Evolutionary conservation across 345 rosid genomes (phyloP), one percentile per base, ranked within the genome.

Genomic region (Brassica nigra): DNA sequence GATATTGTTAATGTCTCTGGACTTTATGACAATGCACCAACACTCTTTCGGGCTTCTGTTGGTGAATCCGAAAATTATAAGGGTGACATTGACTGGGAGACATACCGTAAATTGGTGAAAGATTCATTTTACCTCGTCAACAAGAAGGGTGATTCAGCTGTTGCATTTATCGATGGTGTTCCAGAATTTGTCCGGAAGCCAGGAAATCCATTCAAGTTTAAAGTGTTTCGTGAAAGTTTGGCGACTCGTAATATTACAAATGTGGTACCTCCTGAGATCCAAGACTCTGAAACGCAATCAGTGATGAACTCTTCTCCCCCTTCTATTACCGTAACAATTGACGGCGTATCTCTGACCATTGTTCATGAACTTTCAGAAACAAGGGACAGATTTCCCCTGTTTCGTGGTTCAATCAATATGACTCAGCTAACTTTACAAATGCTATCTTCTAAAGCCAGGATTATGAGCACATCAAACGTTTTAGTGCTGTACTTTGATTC

Each of bases 131-230:
- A 90, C 87, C 88, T 94, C 72, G 87, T 91, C 47, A 94, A 92
- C 71, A 90, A 90, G 87, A 94, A 91, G 89, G 90, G 85, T 85
- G 92, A 84, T 64, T 86, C 85, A 81, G 95, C 87, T 81, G 84
- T 94, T 86, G 95, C 97, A 76, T 87, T 91, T 81, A 61, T 84
- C 71, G 88, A 91, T 84, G 96, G 89, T 67, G 64, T 86, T 75
- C 97, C 98, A 62, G 89, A 89, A 85, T 94, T 92, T 87, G 92
- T 94, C 54, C 81, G 80, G 80, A 94, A 87, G 88, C 97, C 98
- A 76, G 97, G 98, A 86, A 91, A 88, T 87, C 93, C 89, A 52
- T 89, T 94, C 86, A 94, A 94, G 88, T 88, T 94, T 63, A 92
- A 91, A 89, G 87, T 89, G 61, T 86, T 94, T 70, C 85, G 73